Conservation (phyloP, 331 rosid species). For the Pyracantha coccinea region DNA sequence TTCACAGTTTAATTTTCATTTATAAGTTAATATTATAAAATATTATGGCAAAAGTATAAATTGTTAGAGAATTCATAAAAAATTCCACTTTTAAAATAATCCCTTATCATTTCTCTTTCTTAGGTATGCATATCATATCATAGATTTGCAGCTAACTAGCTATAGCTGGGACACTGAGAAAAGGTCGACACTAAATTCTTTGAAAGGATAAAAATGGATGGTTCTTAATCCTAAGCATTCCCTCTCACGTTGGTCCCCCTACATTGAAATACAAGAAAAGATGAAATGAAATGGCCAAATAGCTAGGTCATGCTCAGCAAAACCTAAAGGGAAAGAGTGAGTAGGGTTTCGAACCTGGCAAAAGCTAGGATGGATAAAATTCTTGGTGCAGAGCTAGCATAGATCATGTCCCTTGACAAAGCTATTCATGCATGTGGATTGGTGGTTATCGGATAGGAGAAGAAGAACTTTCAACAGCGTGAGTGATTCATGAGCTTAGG, state of each 20-base stretch:
- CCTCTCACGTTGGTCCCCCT: constrained; percentile 28
- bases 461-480: background rate
- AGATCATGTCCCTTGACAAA: constrained; percentile 25
- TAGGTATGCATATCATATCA: too few relatives aligned
- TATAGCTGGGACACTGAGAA: background rate
- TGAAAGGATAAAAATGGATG: constrained; percentile 22
- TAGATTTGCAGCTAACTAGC: background rate
- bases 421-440: constrained; percentile 32
- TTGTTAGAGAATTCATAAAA: too few relatives aligned
- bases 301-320: constrained; percentile 9
- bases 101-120: too few relatives aligned
- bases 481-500: too few relatives aligned
- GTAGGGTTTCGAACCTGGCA: constrained; percentile 31
- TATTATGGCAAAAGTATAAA: rapidly evolving
- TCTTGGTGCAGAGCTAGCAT: constrained; percentile 30
- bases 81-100: too few relatives aligned
- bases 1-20: too few relatives aligned
- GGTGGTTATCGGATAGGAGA: constrained; percentile 21
- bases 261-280: constrained; percentile 11
- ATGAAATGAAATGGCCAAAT: constrained; percentile 6
- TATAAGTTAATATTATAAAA: too few relatives aligned
- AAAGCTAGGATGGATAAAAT: constrained; percentile 56
- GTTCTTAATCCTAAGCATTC: constrained; percentile 21
- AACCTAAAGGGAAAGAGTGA: constrained; percentile 1
- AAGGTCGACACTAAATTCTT: constrained; percentile 1